Evolutionary conservation across 2,329 filamentous ascomycete species (phyloP).

Genomic region (Graphilbum fragrans): DNA sequence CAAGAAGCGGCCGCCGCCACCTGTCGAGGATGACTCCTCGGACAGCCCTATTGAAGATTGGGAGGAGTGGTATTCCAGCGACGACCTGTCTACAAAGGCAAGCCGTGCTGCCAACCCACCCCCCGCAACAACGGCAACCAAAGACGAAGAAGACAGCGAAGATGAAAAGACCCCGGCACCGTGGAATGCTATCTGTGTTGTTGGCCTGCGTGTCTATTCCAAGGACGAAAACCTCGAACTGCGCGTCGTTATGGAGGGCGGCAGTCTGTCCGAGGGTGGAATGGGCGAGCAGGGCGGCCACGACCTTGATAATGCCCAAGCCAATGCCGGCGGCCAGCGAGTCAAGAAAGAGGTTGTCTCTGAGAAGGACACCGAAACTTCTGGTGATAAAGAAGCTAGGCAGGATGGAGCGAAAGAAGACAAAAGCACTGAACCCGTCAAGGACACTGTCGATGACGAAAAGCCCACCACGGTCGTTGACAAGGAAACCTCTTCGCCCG

Average conservation of each 20-base stretch:
- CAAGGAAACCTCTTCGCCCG: conserved; percentile 10
- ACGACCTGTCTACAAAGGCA: conserved; percentile 39
- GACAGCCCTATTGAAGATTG: conserved; percentile 48
- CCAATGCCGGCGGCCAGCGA: conserved; percentile 36
- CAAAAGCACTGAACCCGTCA: conserved; percentile 10
- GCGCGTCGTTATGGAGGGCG: conserved; percentile 43
- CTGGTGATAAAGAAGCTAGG: conserved; percentile 1
- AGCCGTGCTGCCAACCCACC: conserved; percentile 12
- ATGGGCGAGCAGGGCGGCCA: conserved; percentile 44
- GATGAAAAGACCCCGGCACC: conserved; percentile 43
- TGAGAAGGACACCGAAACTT: background rate
- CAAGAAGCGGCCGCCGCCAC: background rate
- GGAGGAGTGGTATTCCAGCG: conserved; percentile 45
- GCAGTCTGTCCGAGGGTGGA: conserved; percentile 37
- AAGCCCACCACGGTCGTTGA: conserved; percentile 9
- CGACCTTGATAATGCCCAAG: conserved; percentile 44
- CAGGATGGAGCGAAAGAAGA: conserved; percentile 19
- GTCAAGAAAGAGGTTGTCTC: conserved; percentile 13
- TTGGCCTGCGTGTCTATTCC: conserved; percentile 49
- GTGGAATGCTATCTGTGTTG: conserved; percentile 52
- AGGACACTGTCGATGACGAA: conserved; percentile 15
- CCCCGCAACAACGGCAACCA: conserved; percentile 22
- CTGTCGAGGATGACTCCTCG: conserved; percentile 35
- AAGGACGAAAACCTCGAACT: conserved; percentile 41
- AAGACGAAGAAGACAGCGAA: conserved; percentile 35